Conservation (phyloP, 371 early-diverging fungal genomes). For the Mortierella sp. region DNA sequence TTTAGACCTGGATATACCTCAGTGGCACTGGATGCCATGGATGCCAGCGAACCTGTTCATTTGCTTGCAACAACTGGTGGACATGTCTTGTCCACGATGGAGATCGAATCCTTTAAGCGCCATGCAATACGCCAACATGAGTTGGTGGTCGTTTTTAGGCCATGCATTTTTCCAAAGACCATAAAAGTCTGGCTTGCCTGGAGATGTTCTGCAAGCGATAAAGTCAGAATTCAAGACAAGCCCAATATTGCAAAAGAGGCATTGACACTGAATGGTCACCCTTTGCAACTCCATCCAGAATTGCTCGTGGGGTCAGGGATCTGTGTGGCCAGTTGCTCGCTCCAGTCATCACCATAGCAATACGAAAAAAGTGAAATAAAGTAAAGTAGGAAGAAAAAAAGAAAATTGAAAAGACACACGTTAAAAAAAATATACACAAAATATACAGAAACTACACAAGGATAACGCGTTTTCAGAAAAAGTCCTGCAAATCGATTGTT, state of each 20-base stretch:
- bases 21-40: not conserved
- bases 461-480: no score
- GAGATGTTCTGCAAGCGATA: not conserved
- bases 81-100: constrained; percentile 30
- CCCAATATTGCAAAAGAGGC: not conserved
- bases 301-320: not conserved
- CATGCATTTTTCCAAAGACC: constrained; percentile 12
- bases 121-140: not conserved
- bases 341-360: not conserved
- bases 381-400: no score
- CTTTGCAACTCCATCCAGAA: constrained; percentile 6
- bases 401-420: no score
- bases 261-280: constrained; percentile 8
- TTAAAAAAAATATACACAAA: no score
- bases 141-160: constrained; percentile 16
- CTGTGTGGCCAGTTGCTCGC: not conserved
- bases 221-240: not conserved
- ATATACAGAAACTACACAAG: no score
- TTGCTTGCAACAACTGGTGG: constrained; percentile 31
- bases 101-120: constrained; percentile 25
- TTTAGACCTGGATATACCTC: constrained; percentile 1
- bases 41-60: not conserved
- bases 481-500: no score
- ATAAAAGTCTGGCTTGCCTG: constrained; percentile 43
- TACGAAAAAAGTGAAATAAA: no score